Evolutionary conservation across 345 rosid genomes (phyloP), one percentile per base, ranked within the genome.

Genomic region (Leavenworthia alabamica): DNA sequence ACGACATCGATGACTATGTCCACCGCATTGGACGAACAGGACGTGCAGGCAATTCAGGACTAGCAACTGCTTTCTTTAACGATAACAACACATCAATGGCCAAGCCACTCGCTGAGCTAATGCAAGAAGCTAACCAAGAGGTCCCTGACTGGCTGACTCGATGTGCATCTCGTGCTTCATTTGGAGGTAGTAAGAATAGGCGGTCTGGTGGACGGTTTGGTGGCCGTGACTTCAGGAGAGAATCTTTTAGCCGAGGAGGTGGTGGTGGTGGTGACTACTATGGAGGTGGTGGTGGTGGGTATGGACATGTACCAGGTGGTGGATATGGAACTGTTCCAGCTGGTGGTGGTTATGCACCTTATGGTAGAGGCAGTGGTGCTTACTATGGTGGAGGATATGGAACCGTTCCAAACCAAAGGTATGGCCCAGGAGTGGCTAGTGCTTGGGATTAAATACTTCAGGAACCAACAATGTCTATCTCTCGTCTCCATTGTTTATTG

Each of bases 21-120:
- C 99, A 93, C 66, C 90, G 97, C 7, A 93, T 93, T 23, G 99
- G 99, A 74, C 70, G 99, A 10, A 93, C 97, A 39, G 99, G 99
- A 32, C 83, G 99, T 60, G 99, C 99, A 37, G 97, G 99, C 51
- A 93, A 93, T 57, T 42, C 81, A 28, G 99, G 99, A 42, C 68
- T 93, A 55, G 99, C 99, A 1, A 89, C 99, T 45, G 97, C 99
- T 60, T 93, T 93, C 81, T 93, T 93, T 68, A 89, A n/a, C n/a
- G n/a, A n/a, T n/a, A 77, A 75, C 67, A 93, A 89, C 68, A 27
- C 78, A 6, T 79, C 93, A 50, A 13, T 92, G 82, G 96, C 98
- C 10, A 84, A 76, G 73, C 54, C 96, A 41, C 74, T 92, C 44
- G 62, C 90, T 7, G 96, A 92, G 15, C 79, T 92, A 42, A 92